These are phyloP conservation scores for Fusarium annulatum DNA, from an alignment of 2,329 filamentous ascomycete species.

Conservation along the genomic window DNA sequence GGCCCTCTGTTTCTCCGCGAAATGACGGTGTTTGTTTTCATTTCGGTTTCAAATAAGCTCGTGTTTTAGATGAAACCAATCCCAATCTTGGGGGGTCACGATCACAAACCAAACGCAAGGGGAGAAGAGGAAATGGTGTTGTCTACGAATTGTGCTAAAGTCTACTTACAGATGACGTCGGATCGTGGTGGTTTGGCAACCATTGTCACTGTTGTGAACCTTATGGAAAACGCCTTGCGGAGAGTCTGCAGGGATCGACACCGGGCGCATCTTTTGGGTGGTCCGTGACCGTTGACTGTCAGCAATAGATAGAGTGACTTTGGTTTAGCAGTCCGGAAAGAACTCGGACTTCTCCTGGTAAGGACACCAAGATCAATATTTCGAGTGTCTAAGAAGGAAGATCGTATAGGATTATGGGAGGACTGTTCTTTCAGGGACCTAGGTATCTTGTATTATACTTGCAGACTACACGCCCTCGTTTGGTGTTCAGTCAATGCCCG, in stretches of 20 bases:
- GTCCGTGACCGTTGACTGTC: constrained; percentile 33
- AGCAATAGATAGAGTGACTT: constrained; percentile 22
- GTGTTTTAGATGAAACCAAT: background rate
- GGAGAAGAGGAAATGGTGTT: constrained; percentile 25
- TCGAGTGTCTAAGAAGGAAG: background rate
- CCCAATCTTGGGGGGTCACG: background rate
- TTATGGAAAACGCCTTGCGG: constrained; percentile 49
- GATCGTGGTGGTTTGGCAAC: constrained; percentile 23
- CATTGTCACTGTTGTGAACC: constrained; percentile 45
- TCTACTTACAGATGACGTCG: constrained; percentile 31
- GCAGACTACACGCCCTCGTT: background rate
- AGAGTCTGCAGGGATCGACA: constrained; percentile 42
- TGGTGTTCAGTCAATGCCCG: constrained; percentile 6
- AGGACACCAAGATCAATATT: background rate
- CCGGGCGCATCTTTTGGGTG: constrained; percentile 16
- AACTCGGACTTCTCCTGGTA: background rate
- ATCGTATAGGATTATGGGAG: background rate
- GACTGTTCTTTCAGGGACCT: background rate
- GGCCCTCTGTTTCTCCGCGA: constrained; percentile 26
- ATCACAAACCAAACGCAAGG: constrained; percentile 25
- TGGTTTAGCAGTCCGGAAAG: background rate
- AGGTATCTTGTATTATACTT: background rate
- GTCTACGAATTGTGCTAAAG: constrained; percentile 4
- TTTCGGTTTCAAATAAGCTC: constrained; percentile 13
- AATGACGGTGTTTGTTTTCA: constrained; percentile 6